A percentile compares a stretch with the other conserved stretches of the same genome.
phyloP scores from a whole-genome alignment of 768 basidiomycete genomes.

The Tulasnella sp. region DNA sequence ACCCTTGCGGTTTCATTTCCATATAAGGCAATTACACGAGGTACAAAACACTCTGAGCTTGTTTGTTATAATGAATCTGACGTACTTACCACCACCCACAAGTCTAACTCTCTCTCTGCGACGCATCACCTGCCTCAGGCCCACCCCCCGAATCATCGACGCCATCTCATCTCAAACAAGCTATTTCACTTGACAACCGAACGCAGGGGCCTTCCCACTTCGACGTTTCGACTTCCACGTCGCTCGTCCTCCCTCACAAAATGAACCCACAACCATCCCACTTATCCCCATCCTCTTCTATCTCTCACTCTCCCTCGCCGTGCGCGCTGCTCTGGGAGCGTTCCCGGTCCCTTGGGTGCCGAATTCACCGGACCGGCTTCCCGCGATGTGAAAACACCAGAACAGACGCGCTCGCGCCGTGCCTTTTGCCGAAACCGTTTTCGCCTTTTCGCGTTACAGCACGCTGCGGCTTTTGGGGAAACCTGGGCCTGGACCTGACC shows the following conservation, averaged over 20 bases:
- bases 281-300: background rate
- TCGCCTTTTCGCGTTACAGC: slow-evolving; percentile 1
- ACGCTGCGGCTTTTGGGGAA: background rate
- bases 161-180: background rate
- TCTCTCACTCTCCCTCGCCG: background rate
- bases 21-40: background rate
- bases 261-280: background rate
- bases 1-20: background rate
- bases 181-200: background rate
- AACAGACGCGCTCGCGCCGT: background rate
- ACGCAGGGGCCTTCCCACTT: background rate
- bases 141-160: background rate
- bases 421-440: background rate
- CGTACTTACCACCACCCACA: background rate
- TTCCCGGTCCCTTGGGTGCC: background rate
- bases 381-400: background rate
- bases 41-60: slow-evolving; percentile 6
- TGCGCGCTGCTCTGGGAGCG: background rate
- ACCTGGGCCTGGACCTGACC: slow-evolving; percentile 1
- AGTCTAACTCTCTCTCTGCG: background rate
- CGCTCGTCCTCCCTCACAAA: background rate
- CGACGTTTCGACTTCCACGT: background rate
- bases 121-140: background rate
- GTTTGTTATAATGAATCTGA: background rate
- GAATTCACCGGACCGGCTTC: background rate